Percentiles rank a stretch among this genome's conserved stretches.
Evolutionary conservation across 495 filamentous ascomycete genomes (phyloP).

Genomic region (Glutinoglossum americanum): DNA sequence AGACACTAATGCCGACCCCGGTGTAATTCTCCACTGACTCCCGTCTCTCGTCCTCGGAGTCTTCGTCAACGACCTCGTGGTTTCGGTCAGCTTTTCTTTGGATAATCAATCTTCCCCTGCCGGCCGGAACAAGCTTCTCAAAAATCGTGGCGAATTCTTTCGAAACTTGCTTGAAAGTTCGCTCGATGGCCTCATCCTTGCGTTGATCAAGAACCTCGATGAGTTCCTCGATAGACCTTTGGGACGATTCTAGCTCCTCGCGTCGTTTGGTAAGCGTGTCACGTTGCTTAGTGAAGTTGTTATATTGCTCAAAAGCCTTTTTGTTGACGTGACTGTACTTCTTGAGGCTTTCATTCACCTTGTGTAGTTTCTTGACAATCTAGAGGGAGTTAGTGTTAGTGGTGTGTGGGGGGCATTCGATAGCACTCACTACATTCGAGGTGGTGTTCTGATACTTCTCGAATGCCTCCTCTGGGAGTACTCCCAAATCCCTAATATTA

Average conservation of each 20-base stretch:
- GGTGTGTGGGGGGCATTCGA: neutral
- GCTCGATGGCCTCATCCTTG: constrained; percentile 90
- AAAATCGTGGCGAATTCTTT: constrained; percentile 83
- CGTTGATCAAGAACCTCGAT: constrained; percentile 81
- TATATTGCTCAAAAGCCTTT: constrained; percentile 98
- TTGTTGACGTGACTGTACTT: constrained; percentile 98
- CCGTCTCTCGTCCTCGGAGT: constrained; percentile 34
- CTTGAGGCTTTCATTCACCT: constrained; percentile 82
- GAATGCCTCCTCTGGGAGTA: constrained; percentile 85
- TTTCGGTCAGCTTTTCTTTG: constrained; percentile 66
- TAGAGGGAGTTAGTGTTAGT: constrained; percentile 11
- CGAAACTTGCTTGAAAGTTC: constrained; percentile 94
- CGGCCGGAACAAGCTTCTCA: constrained; percentile 83
- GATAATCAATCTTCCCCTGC: constrained; percentile 77
- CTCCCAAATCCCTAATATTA: constrained; percentile 82
- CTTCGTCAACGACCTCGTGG: constrained; percentile 45
- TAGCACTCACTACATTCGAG: constrained; percentile 38
- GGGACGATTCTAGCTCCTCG: constrained; percentile 62
- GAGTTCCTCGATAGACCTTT: constrained; percentile 70
- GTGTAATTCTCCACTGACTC: constrained; percentile 84
- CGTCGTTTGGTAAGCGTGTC: constrained; percentile 63
- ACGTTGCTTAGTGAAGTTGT: constrained; percentile 81
- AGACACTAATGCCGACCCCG: constrained; percentile 93
- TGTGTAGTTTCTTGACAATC: constrained; percentile 71
- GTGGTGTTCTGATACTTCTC: constrained; percentile 68